Conservation (phyloP, 1,139 yeast genomes). For the Diutina catenulata region DNA sequence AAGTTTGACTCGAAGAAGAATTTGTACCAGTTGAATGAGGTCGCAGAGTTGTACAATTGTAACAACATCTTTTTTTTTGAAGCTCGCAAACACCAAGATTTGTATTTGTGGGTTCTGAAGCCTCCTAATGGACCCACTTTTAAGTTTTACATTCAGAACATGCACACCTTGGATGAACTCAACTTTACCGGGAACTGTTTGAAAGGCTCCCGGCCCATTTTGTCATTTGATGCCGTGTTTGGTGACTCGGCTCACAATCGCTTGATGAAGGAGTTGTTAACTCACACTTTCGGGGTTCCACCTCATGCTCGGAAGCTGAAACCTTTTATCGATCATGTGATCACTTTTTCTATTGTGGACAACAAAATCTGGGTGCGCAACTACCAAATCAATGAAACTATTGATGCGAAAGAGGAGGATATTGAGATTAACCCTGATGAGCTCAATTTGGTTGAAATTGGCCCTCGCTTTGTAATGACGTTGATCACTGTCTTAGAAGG, state of each 20-base stretch:
- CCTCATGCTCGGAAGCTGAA: conserved; percentile 89
- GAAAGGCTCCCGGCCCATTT: conserved; percentile 91
- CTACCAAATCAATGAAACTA: conserved; percentile 79
- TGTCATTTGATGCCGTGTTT: conserved; percentile 78
- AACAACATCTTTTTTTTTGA: conserved; percentile 91
- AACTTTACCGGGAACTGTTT: conserved; percentile 94
- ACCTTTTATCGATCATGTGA: conserved; percentile 91
- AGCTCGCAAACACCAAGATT: conserved; percentile 92
- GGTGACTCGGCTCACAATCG: conserved; percentile 45
- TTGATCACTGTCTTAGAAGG: conserved; percentile 90
- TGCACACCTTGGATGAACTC: conserved; percentile 92
- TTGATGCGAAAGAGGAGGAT: conserved; percentile 37
- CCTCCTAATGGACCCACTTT: conserved; percentile 98
- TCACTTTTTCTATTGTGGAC: conserved; percentile 87
- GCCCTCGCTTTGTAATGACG: conserved; percentile 93
- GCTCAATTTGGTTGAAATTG: conserved; percentile 79
- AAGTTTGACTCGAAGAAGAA: conserved; percentile 90
- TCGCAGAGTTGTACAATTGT: conserved; percentile 95
- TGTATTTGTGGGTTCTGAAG: conserved; percentile 88
- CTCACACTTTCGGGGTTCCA: conserved; percentile 91
- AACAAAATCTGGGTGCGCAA: conserved; percentile 93
- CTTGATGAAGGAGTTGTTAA: conserved; percentile 75
- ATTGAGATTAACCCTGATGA: conserved; percentile 35
- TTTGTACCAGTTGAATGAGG: conserved; percentile 79
- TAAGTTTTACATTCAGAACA: conserved; percentile 86